Conservation (phyloP, 1,284 basidiomycete species). For the Tilletiopsis washingtonensis region DNA sequence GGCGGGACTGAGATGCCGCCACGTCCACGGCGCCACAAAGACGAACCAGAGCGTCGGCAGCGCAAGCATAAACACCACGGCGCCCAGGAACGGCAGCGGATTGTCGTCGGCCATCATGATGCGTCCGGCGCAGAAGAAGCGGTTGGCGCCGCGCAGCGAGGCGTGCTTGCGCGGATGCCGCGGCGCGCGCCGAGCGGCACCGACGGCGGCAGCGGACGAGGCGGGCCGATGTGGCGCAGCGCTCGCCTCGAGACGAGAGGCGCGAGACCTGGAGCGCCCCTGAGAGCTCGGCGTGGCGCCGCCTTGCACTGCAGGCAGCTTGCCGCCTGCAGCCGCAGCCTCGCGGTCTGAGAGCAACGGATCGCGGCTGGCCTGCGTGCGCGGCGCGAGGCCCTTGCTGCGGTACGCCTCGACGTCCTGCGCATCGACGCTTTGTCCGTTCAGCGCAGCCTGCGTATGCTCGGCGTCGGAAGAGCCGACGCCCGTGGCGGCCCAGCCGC, state of each 20-base stretch:
- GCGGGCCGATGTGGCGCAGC: too few species aligned
- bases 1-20: constrained; percentile 26
- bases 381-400: constrained; percentile 9
- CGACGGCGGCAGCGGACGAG: constrained; percentile 27
- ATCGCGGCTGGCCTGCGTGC: too few species aligned
- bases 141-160: constrained; percentile 23
- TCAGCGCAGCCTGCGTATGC: background rate
- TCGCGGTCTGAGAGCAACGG: too few species aligned
- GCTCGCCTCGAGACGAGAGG: too few species aligned
- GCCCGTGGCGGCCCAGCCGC: background rate
- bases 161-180: constrained; percentile 18
- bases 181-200: constrained; percentile 29
- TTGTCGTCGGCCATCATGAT: constrained; percentile 35
- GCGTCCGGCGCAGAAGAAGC: constrained; percentile 28
- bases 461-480: background rate
- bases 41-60: constrained; percentile 35
- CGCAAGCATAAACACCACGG: constrained; percentile 18
- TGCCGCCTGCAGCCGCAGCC: too few species aligned
- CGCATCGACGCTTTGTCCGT: too few species aligned
- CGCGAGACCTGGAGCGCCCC: too few species aligned
- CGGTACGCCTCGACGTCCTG: too few species aligned
- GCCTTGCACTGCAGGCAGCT: too few species aligned
- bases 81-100: constrained; percentile 28
- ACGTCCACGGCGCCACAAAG: constrained; percentile 34
- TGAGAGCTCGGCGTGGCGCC: too few species aligned